Conservation (phyloP, 1,284 basidiomycete genomes). For the Coriolopsis trogii region DNA sequence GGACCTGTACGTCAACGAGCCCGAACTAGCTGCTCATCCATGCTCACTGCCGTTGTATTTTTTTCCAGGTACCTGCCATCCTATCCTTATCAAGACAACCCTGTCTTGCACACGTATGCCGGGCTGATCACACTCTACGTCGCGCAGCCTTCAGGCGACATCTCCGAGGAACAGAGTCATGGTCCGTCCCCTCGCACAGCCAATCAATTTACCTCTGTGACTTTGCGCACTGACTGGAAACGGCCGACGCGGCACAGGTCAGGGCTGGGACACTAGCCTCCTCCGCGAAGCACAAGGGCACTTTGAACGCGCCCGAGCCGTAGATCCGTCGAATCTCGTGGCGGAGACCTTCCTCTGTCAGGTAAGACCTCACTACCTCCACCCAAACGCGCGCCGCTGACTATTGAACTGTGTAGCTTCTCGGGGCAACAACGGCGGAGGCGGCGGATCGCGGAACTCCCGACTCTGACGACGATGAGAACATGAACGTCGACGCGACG, state of each 20-base stretch:
- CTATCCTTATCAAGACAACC: slow-evolving; percentile 83
- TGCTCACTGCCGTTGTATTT: background rate
- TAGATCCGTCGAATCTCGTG: slow-evolving; percentile 63
- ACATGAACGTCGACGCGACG: slow-evolving; percentile 31
- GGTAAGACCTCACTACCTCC: slow-evolving; percentile 38
- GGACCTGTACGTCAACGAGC: slow-evolving; percentile 63
- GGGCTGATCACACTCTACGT: slow-evolving; percentile 72
- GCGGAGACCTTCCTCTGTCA: slow-evolving; percentile 54
- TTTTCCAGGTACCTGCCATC: slow-evolving; percentile 75
- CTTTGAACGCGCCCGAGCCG: slow-evolving; percentile 58
- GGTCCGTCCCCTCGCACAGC: slow-evolving; percentile 14
- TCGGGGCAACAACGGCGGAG: slow-evolving; percentile 15
- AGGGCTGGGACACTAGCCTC: slow-evolving; percentile 36
- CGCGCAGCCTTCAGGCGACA: slow-evolving; percentile 41
- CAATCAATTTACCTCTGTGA: background rate
- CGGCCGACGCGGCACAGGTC: slow-evolving; percentile 3
- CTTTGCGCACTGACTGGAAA: background rate
- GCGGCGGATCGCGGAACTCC: slow-evolving; percentile 16
- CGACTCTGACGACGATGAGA: slow-evolving; percentile 54
- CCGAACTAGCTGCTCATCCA: background rate
- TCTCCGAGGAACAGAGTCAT: slow-evolving; percentile 17
- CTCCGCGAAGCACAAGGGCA: slow-evolving; percentile 64
- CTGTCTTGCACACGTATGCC: slow-evolving; percentile 79
- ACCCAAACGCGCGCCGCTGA: too few relatives aligned
- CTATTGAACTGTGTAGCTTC: slow-evolving; percentile 24